Evolutionary conservation across 441 rosid genomes (phyloP), one percentile per base, ranked within the genome.

Genomic region (Erysimum pusillum): DNA sequence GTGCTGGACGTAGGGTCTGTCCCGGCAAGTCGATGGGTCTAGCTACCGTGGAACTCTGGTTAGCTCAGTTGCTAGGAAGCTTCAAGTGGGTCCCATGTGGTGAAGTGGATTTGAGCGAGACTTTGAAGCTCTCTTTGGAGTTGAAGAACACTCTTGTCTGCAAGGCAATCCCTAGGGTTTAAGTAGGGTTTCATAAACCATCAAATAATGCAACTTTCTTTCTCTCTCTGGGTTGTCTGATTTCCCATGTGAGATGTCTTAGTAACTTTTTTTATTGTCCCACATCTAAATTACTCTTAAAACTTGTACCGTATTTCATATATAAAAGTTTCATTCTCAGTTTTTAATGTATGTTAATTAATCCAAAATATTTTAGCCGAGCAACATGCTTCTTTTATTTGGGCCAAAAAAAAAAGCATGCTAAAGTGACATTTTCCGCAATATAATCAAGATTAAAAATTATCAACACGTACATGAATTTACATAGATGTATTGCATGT

Each of bases 21-120:
- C 90, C 90, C 0, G 90, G 90, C 7, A 87, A 85, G 74, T 81
- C 86, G 1, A 73, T 87, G 90, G 90, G 87, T 34, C 42, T 87
- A 46, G 84, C 87, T 0, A 87, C 90, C 0, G 87, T 84, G 12
- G 83, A 79, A 54, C 83, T 86, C 8, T 90, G 96, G 96, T 83
- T 90, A 9, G 92, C 89, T 48, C 85, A 82, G 75, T 56, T 91
- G 76, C 84, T 89, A 41, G 78, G 79, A 67, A 69, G 58, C 31
- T 91, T 84, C 75, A 79, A 76, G 32, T 91, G 93, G 93, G 78
- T 81, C 2, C 49, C 81, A 7, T 44, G 57, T 25, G 77, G 76
- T 39, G 51, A 69, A 41, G 88, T 89, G 6, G 88, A 89, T 49
- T 49, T 91, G 25, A 68, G 83, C 1, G 89, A 87, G 80, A 63